These are phyloP conservation scores for Camellia lanceoleosa DNA, from an alignment of 148 eudicot genomes.

Conservation along the genomic window DNA sequence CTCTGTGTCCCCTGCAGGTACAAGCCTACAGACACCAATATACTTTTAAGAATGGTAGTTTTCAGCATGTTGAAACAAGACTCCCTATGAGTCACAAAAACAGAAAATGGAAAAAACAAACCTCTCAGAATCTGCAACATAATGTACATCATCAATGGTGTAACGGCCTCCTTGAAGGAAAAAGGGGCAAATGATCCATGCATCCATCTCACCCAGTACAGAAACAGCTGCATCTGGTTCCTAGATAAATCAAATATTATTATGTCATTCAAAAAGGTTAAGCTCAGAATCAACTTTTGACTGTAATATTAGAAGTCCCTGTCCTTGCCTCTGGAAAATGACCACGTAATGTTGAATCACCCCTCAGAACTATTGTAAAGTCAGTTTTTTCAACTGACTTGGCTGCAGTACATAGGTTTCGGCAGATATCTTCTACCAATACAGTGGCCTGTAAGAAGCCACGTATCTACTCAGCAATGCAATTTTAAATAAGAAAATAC, in stretches of 20 bases:
- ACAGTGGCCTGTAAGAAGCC: slow-evolving; percentile 65
- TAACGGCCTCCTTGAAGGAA: slow-evolving; percentile 98
- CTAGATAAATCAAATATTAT: slow-evolving; percentile 37
- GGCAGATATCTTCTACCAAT: slow-evolving; percentile 74
- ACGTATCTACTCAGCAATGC: slow-evolving; percentile 1
- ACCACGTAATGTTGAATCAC: slow-evolving; percentile 95
- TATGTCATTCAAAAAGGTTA: slow-evolving; percentile 18
- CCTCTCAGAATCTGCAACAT: slow-evolving; percentile 92
- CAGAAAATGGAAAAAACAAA: slow-evolving; percentile 15
- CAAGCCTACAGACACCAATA: slow-evolving; percentile 54
- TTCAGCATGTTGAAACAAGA: slow-evolving; percentile 8
- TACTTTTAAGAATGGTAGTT: neutral
- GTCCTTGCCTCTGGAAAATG: slow-evolving; percentile 92
- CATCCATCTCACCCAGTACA: slow-evolving; percentile 88
- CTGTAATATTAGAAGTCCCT: neutral
- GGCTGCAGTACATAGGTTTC: slow-evolving; percentile 65
- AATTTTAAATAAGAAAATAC: slow-evolving; percentile 2
- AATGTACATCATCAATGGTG: slow-evolving; percentile 84
- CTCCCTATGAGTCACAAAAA: neutral
- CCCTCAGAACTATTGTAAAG: slow-evolving; percentile 88
- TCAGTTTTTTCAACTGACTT: slow-evolving; percentile 53
- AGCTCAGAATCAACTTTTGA: neutral
- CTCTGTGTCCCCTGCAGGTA: slow-evolving; percentile 98
- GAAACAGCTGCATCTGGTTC: slow-evolving; percentile 97
- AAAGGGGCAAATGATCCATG: slow-evolving; percentile 97